A percentile compares a stretch with the other conserved stretches of the same genome.
phyloP scores from a whole-genome alignment of 768 basidiomycete genomes.

The Tulasnella sp. region DNA sequence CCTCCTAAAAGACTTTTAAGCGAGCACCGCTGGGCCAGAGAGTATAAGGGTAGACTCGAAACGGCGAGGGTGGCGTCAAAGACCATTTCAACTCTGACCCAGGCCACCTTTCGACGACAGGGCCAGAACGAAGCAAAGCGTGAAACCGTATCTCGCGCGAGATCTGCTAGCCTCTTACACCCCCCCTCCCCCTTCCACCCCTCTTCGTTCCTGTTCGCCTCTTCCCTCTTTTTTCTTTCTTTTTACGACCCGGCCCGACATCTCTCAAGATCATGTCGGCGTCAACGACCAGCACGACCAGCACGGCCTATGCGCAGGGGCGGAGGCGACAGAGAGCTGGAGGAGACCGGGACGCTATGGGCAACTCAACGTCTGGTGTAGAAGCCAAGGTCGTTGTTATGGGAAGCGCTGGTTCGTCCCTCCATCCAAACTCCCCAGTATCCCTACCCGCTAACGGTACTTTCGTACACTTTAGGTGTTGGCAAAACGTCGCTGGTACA shows the following conservation, averaged over 20 bases:
- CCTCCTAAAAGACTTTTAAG: neutral
- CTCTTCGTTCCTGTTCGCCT: constrained; percentile 5
- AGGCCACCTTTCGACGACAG: neutral
- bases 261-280: constrained; percentile 8
- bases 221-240: neutral
- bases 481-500: constrained; percentile 90
- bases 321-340: neutral
- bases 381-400: constrained; percentile 96
- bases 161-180: neutral
- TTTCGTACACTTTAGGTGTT: constrained; percentile 53
- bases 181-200: constrained; percentile 8
- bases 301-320: constrained; percentile 19
- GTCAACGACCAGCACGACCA: constrained; percentile 6
- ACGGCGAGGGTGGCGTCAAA: neutral
- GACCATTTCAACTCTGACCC: neutral
- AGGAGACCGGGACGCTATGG: neutral
- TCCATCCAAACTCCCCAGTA: constrained; percentile 10
- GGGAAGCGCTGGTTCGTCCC: constrained; percentile 63
- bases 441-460: neutral
- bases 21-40: neutral
- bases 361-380: constrained; percentile 45
- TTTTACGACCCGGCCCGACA: neutral
- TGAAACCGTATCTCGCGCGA: neutral
- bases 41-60: neutral
- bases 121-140: neutral